These are phyloP conservation scores for Rugonectria rugulosa DNA, from an alignment of 2,329 filamentous ascomycete genomes.

Conservation along the genomic window DNA sequence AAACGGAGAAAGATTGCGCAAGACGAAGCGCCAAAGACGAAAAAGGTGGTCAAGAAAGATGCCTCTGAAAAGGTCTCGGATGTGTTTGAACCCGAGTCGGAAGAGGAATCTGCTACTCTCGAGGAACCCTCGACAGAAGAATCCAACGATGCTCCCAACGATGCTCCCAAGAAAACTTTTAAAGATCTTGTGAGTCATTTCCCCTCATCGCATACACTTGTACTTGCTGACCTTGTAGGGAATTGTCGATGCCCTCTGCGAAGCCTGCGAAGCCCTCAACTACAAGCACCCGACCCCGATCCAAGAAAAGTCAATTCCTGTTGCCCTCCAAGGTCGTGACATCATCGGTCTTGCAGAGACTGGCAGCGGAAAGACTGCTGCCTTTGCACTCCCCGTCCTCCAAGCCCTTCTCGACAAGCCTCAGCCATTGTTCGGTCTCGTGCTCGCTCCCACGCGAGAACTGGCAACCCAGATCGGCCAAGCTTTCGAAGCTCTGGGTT, in stretches of 20 bases:
- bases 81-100: slow-evolving; percentile 33
- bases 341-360: slow-evolving; percentile 95
- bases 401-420: slow-evolving; percentile 90
- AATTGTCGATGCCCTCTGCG: slow-evolving; percentile 85
- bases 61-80: slow-evolving; percentile 24
- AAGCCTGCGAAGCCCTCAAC: slow-evolving; percentile 82
- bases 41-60: slow-evolving; percentile 21
- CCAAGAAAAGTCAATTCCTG: slow-evolving; percentile 83
- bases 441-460: slow-evolving; percentile 93
- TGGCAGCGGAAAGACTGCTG: slow-evolving; percentile 93
- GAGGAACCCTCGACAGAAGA: slow-evolving; percentile 45
- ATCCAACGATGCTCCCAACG: slow-evolving; percentile 38
- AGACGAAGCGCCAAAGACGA: slow-evolving; percentile 37
- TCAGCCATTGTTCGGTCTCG: slow-evolving; percentile 83
- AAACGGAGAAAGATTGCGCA: slow-evolving; percentile 54
- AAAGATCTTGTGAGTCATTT: slow-evolving; percentile 64
- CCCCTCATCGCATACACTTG: neutral
- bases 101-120: slow-evolving; percentile 46
- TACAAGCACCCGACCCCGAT: slow-evolving; percentile 91
- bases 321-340: slow-evolving; percentile 81
- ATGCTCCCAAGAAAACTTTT: slow-evolving; percentile 69
- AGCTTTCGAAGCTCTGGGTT: slow-evolving; percentile 85
- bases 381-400: slow-evolving; percentile 91
- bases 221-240: slow-evolving; percentile 58
- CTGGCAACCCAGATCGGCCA: slow-evolving; percentile 90